Conservation (phyloP, 192 early-diverging fungal species). For the Irineochytrium annulatum region DNA sequence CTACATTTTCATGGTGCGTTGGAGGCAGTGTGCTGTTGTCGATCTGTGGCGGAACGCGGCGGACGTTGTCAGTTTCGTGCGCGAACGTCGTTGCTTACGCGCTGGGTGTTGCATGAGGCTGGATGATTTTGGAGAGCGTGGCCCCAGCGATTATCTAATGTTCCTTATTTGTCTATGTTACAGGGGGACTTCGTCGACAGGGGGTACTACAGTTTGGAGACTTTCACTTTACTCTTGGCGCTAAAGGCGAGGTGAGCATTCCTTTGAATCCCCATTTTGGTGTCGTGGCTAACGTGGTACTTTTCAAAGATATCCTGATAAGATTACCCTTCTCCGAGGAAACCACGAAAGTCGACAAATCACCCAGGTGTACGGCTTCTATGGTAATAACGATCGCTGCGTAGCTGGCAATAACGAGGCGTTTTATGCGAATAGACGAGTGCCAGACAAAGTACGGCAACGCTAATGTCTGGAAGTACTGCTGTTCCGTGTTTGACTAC, state of each 20-base stretch:
- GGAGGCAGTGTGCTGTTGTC: background rate
- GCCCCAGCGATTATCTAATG: background rate
- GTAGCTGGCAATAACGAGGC: background rate
- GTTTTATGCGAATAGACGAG: slow-evolving; percentile 61
- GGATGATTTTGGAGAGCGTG: background rate
- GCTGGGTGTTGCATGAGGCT: no score
- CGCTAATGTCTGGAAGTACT: slow-evolving; percentile 94
- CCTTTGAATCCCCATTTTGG: background rate
- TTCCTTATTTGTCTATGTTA: slow-evolving; percentile 18
- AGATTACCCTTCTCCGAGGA: slow-evolving; percentile 90
- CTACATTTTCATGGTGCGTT: slow-evolving; percentile 94
- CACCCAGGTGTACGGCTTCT: slow-evolving; percentile 95
- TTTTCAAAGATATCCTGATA: slow-evolving; percentile 80
- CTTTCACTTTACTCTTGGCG: slow-evolving; percentile 87
- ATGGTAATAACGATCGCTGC: slow-evolving; percentile 51
- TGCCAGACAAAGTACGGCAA: slow-evolving; percentile 94
- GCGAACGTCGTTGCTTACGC: no score
- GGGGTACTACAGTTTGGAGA: slow-evolving; percentile 95
- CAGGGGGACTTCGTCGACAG: slow-evolving; percentile 99
- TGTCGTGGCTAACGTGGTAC: slow-evolving; percentile 5
- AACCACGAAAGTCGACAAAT: slow-evolving; percentile 98
- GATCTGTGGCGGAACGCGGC: background rate
- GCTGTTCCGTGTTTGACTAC: slow-evolving; percentile 91
- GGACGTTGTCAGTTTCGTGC: background rate
- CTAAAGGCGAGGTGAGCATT: slow-evolving; percentile 81